phyloP scores from a whole-genome alignment of 495 filamentous ascomycete genomes.

The Hyphodiscus hymeniophilus region DNA sequence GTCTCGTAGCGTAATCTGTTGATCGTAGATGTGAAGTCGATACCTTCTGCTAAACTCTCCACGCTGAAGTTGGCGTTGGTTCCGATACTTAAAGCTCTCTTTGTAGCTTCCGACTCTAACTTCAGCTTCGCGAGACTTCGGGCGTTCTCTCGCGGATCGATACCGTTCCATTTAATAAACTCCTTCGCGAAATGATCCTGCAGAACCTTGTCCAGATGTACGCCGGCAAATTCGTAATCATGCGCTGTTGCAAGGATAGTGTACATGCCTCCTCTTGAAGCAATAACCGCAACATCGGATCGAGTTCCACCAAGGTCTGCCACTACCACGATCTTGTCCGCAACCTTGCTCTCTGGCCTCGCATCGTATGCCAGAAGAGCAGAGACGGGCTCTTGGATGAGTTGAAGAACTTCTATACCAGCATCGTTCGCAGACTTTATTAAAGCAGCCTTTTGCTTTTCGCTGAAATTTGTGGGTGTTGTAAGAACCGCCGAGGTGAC shows the following conservation, averaged over 20 bases:
- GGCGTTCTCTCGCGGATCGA: conserved; percentile 73
- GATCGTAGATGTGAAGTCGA: conserved; percentile 85
- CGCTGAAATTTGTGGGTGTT: conserved; percentile 86
- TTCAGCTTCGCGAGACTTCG: conserved; percentile 85
- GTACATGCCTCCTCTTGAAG: conserved; percentile 91
- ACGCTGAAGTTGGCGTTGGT: conserved; percentile 83
- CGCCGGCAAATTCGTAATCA: conserved; percentile 84
- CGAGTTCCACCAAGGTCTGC: conserved; percentile 90
- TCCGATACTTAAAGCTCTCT: conserved; percentile 82
- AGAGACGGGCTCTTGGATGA: conserved; percentile 89
- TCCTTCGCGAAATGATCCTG: conserved; percentile 97
- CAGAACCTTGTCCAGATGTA: conserved; percentile 76
- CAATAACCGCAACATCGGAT: conserved; percentile 84
- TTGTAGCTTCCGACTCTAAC: conserved; percentile 80
- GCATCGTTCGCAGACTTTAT: conserved; percentile 69
- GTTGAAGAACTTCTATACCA: conserved; percentile 81
- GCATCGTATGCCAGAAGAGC: conserved; percentile 90
- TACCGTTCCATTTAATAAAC: conserved; percentile 90
- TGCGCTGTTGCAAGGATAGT: conserved; percentile 88
- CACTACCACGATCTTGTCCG: conserved; percentile 86
- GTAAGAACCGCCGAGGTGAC: conserved; percentile 91
- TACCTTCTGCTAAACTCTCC: conserved; percentile 76
- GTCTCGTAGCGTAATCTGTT: conserved; percentile 92
- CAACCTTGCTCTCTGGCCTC: conserved; percentile 59
- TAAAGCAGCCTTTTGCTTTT: conserved; percentile 76